Evolutionary conservation across 352 stramenopile species (phyloP).

Genomic region (Phytophthora megakarya): DNA sequence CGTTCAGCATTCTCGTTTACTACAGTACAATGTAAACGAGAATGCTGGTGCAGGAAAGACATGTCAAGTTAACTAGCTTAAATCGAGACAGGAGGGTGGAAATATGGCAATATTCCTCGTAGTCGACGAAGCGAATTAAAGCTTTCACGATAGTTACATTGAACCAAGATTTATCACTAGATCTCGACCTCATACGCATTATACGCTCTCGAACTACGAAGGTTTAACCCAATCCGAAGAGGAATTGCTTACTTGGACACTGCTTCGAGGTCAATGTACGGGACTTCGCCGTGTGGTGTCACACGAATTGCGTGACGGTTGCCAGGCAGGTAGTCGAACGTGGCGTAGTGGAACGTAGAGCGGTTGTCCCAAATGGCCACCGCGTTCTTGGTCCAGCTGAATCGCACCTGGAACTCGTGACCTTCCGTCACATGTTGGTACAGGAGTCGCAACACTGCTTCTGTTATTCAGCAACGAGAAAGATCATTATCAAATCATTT

Average conservation of each 20-base stretch:
- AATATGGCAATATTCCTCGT: too few species aligned
- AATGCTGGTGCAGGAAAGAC: too few species aligned
- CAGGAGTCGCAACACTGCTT: slow-evolving; percentile 25
- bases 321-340: slow-evolving; percentile 30
- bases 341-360: slow-evolving; percentile 29
- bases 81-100: too few species aligned
- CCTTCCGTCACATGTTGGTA: slow-evolving; percentile 26
- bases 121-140: too few species aligned
- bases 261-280: slow-evolving; percentile 26
- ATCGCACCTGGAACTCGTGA: slow-evolving; percentile 31
- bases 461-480: neutral
- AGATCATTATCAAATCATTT: neutral
- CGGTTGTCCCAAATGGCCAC: slow-evolving; percentile 36
- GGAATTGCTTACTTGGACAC: slow-evolving; percentile 15
- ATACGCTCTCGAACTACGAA: too few species aligned
- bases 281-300: slow-evolving; percentile 27
- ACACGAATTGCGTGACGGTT: slow-evolving; percentile 28
- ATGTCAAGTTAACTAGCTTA: too few species aligned
- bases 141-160: neutral
- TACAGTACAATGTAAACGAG: too few species aligned
- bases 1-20: neutral
- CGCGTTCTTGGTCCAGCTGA: slow-evolving; percentile 34
- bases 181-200: neutral
- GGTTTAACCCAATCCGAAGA: too few species aligned
- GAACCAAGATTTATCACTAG: neutral